Conservation (phyloP, 129 eudicot genomes). For the carrot (Daucus carota) region DH1_v3.0 NC_030385.2:47040001-47040500, state of each 20-base stretch:
- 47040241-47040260: too few species aligned
- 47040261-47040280: too few species aligned
- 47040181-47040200: constrained; percentile 92
- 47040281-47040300: not conserved
- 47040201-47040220: constrained; percentile 98
- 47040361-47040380: constrained; percentile 98
- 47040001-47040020: not conserved
- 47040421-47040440: not conserved
- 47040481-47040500: constrained; percentile 77
- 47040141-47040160: constrained; percentile 98
- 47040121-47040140: constrained; percentile 63
- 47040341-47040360: constrained; percentile 80
- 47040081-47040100: not conserved
- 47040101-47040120: constrained; percentile 48
- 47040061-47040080: not conserved
- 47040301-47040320: constrained; percentile 56
- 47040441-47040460: not conserved
- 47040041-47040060: not conserved
- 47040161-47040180: constrained; percentile 97
- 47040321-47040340: constrained; percentile 85
- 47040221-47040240: constrained; percentile 51
- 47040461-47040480: not conserved
- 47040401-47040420: constrained; percentile 36
- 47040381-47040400: constrained; percentile 95
- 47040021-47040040: not conserved